Base-by-base conservation (phyloP, 1,284 basidiomycete species). In the Meira miltonrushii region DNA sequence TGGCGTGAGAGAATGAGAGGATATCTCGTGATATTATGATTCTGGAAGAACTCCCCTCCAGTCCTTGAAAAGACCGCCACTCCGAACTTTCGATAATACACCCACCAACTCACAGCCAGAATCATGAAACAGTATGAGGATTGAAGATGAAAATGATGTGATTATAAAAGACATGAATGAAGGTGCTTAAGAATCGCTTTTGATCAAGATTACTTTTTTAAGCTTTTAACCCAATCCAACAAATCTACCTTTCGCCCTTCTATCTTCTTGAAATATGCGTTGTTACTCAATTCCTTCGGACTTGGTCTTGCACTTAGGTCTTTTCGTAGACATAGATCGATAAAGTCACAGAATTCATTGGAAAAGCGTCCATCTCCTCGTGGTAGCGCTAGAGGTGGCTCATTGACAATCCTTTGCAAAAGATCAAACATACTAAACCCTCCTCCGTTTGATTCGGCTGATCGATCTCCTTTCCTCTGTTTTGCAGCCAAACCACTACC, bases 381-480 rank as follows among this genome's bases (percentile, higher is more conserved):
- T 15, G 72, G 70, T 55, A 74, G 67, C 25, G 38, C 48, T 8
- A 74, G 74, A 38, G 74, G 67, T 11, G 72, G 74, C 58, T 78
- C 75, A 52, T 94, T 92, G 60, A 98, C 95, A 72, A 98, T 97
- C 74, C 96, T 92, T 74, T 98, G 94, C 73, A 98, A 82, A 39
- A 98, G 80, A 80, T 98, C 94, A 49, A 98, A 83, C 74, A 98
- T 98, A 67, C 88, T 90, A 90, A 98, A 94, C 68, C 91, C 92
- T 51, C 92, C 91, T 3, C 21, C n/a, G n/a, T 15, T 21, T 12
- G 46, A 48, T 12, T 41, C 43, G 2, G 55, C 53, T 50, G 54
- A 44, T 46, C 38, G 43, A 33, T 33, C 28, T 4, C 28, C 28
- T 33, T 33, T 33, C 28, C 28, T 33, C 28, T 33, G 28, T 33